A percentile compares a stretch with the other conserved stretches of the same genome.
phyloP scores from a whole-genome alignment of 2,329 filamentous ascomycete species.

The Monilinia vaccinii-corymbosi region DNA sequence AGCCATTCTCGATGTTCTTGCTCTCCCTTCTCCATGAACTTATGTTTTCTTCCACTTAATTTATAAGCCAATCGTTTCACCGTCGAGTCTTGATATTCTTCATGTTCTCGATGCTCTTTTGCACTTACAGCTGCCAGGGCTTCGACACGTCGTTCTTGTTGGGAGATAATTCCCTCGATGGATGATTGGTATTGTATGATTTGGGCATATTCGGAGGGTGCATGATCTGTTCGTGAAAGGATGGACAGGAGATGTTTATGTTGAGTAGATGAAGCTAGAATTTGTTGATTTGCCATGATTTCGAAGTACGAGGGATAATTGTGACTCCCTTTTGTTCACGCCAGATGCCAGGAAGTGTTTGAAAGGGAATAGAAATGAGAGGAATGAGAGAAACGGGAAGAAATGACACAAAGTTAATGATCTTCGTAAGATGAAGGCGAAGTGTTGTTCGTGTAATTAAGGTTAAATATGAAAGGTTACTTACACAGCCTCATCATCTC shows the following conservation, averaged over 20 bases:
- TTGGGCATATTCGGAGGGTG: conserved; percentile 36
- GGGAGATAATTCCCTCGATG: conserved; percentile 34
- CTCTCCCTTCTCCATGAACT: conserved; percentile 37
- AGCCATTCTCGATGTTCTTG: conserved; percentile 47
- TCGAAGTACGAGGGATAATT: not conserved
- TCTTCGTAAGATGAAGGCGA: not conserved
- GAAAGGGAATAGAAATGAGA: not conserved
- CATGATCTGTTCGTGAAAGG: conserved; percentile 41
- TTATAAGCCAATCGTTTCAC: conserved; percentile 43
- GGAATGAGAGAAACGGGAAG: no score
- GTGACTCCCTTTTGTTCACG: not conserved
- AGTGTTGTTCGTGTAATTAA: not conserved
- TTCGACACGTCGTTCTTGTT: conserved; percentile 32
- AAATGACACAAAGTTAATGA: not conserved
- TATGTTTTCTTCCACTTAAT: conserved; percentile 38
- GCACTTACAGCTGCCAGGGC: not conserved
- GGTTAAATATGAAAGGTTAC: not conserved
- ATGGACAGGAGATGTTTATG: conserved; percentile 33
- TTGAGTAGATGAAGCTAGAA: conserved; percentile 3
- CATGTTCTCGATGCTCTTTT: conserved; percentile 41
- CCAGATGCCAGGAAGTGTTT: not conserved
- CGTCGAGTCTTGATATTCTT: conserved; percentile 42
- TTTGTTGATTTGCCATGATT: conserved; percentile 4
- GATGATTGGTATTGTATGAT: conserved; percentile 38
- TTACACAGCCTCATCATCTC: not conserved